Evolutionary conservation across 78 protist genomes (phyloP), one percentile per base, ranked within the genome.

Genomic region (Polysphondylium violaceum): DNA sequence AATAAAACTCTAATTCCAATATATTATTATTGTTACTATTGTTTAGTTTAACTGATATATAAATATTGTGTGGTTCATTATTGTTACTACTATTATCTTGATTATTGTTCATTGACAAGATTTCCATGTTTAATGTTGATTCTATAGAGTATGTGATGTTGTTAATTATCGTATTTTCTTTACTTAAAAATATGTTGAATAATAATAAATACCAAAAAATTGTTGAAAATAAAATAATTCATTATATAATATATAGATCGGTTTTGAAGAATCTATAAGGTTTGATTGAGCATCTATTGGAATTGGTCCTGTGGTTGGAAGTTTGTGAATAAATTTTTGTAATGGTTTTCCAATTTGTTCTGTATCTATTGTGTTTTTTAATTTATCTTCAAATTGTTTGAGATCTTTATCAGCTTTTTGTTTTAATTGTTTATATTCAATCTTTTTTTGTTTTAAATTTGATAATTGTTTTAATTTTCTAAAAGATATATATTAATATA

Each of bases 221-320:
- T 67, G 38, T 68, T 81, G 51, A 69, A 65, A 81, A 9, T 41
- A 53, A 40, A 17, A 11, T 14, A 81, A 17, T 58, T 81, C 90
- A 29, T 27, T 17, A 40, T 63, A 81, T 44, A 81, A 36, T 21
- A 56, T 81, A 58, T 63, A 81, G 3, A 81, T 4, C 6, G 90
- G 90, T 31, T 36, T 58, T 51, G 90, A 60, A 11, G 90, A 16
- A 12, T 69, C 77, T 2, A 29, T 16, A 12, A 81, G 38, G 33
- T 69, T 23, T 33, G 61, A 78, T 50, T 67, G 36, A 14, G 19
- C 14, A 7, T 38, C n/a, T 23, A 0, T 1, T 6, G 36, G 16
- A 29, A 11, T 31, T 17, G 12, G 33, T 8, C 36, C 41, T 60
- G 41, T 14, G 2, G 36, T n/a, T 67, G 55, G 59, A 12, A 58